phyloP scores from a whole-genome alignment of 345 rosid genomes.

The Syzygium grande region DNA sequence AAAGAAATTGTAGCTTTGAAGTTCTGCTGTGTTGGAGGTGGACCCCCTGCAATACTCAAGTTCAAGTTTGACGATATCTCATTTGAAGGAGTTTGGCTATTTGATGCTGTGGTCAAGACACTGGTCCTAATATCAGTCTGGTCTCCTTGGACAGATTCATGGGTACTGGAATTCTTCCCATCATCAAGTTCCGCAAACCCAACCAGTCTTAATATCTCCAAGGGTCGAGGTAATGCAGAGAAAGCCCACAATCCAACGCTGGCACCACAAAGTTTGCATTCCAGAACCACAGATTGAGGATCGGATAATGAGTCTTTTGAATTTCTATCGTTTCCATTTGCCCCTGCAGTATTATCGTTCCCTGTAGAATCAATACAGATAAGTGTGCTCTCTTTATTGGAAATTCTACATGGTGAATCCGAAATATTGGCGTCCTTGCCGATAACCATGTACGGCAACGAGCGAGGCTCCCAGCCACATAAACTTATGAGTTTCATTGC shows the following conservation, averaged over 20 bases:
- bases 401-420: not conserved
- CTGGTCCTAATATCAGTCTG: conserved; percentile 1
- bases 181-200: conserved; percentile 44
- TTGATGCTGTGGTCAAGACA: conserved; percentile 9
- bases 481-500: conserved; percentile 70
- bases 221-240: conserved; percentile 46
- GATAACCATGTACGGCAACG: conserved; percentile 61
- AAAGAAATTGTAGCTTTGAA: conserved; percentile 80
- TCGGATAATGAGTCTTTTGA: conserved; percentile 35
- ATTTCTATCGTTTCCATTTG: conserved; percentile 15
- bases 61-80: conserved; percentile 34
- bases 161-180: conserved; percentile 16
- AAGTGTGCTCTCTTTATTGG: not conserved
- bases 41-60: conserved; percentile 91
- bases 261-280: conserved; percentile 94
- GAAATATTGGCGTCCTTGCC: not conserved
- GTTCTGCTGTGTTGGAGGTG: conserved; percentile 75
- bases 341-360: conserved; percentile 4
- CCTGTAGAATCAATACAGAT: not conserved
- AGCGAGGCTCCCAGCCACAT: conserved; percentile 94
- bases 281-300: conserved; percentile 74
- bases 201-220: conserved; percentile 66
- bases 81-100: conserved; percentile 5
- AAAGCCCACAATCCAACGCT: conserved; percentile 91
- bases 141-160: conserved; percentile 17